A percentile compares a stretch with the other conserved stretches of the same genome.
phyloP scores from a whole-genome alignment of 2,329 filamentous ascomycete species.

The Penicillium thymicola region DNA sequence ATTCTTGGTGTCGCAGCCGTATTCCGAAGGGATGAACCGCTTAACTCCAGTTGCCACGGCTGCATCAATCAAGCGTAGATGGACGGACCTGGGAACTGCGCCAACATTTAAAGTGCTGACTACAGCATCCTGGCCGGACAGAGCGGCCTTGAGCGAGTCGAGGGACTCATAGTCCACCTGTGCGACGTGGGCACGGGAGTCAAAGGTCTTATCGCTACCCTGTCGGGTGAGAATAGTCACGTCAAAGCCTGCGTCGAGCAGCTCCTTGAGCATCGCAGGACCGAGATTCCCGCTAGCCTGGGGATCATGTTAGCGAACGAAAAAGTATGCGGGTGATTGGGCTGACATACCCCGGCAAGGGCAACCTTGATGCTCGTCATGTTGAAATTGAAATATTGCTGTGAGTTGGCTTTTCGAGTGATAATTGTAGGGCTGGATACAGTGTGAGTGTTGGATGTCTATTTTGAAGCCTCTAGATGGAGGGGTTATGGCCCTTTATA shows the following conservation, averaged over 20 bases:
- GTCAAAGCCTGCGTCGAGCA: slow-evolving; percentile 24
- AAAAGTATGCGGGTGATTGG: neutral
- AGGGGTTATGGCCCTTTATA: neutral
- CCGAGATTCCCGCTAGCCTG: slow-evolving; percentile 32
- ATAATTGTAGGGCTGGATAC: neutral
- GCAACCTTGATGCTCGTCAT: slow-evolving; percentile 4
- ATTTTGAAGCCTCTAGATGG: neutral
- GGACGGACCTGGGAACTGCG: slow-evolving; percentile 1
- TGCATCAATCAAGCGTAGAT: slow-evolving; percentile 30
- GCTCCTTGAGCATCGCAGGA: slow-evolving; percentile 24
- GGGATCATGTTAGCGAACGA: neutral
- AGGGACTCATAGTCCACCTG: slow-evolving; percentile 31
- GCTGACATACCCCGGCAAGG: neutral
- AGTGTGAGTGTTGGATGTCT: neutral
- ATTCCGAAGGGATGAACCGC: slow-evolving; percentile 38
- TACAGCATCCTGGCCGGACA: slow-evolving; percentile 31
- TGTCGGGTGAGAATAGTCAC: slow-evolving; percentile 28
- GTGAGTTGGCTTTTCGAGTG: no score
- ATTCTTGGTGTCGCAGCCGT: slow-evolving; percentile 32
- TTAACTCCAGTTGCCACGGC: slow-evolving; percentile 29
- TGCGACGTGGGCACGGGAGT: slow-evolving; percentile 11
- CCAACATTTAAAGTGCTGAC: slow-evolving; percentile 21
- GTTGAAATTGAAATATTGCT: neutral
- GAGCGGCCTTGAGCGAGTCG: slow-evolving; percentile 21
- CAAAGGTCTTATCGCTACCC: slow-evolving; percentile 5